Conservation (phyloP, 257 asterid species). For the Hygrophila difformis region DNA sequence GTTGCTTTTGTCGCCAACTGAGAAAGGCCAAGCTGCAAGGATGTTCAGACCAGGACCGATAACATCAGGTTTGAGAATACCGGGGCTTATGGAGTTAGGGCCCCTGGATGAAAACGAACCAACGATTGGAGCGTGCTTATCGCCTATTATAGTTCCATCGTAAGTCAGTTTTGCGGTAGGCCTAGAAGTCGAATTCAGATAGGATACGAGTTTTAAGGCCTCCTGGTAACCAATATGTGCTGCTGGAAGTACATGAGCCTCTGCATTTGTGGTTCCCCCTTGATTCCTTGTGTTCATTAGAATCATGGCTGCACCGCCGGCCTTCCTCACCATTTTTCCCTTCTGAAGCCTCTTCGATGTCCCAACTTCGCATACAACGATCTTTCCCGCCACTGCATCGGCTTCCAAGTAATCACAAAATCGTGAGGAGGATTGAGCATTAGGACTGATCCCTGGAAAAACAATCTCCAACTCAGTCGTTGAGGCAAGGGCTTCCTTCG, state of each 20-base stretch:
- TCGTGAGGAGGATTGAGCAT: conserved; percentile 3
- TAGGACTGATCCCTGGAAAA: conserved; percentile 2
- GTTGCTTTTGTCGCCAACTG: conserved; percentile 20
- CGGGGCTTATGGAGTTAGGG: conserved; percentile 16
- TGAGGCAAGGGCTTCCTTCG: conserved; percentile 6
- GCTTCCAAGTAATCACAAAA: too few relatives aligned
- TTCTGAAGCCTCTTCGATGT: neutral
- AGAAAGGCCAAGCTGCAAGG: conserved; percentile 29
- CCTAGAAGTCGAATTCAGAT: conserved; percentile 13
- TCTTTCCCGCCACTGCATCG: conserved; percentile 26
- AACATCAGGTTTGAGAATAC: conserved; percentile 31
- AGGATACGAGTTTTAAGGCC: conserved; percentile 15
- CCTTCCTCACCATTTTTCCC: conserved; percentile 24
- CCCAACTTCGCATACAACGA: conserved; percentile 30
- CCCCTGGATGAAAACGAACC: conserved; percentile 21
- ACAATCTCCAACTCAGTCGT: conserved; percentile 13
- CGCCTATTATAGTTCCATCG: conserved; percentile 27
- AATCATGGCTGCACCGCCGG: conserved; percentile 33
- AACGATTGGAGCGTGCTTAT: conserved; percentile 13
- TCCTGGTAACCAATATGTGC: conserved; percentile 21
- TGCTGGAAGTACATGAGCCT: conserved; percentile 22
- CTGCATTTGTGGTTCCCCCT: conserved; percentile 12
- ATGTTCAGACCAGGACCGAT: conserved; percentile 31
- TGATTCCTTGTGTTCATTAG: conserved; percentile 13
- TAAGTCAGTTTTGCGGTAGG: conserved; percentile 21